Evolutionary conservation across 371 early-diverging fungal species (phyloP).

Genomic region (Circinella minor): DNA sequence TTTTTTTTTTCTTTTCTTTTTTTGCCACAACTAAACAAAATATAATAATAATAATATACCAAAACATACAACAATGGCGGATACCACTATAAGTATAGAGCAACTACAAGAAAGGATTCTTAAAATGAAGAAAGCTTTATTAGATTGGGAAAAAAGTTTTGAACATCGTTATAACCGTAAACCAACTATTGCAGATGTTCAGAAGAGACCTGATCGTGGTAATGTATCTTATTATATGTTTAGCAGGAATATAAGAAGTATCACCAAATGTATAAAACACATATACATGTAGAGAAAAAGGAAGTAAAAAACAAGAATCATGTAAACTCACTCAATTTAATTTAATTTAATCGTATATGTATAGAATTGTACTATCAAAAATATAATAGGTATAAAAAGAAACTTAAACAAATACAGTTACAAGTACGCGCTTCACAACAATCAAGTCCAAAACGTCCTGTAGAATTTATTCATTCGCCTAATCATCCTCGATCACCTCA

Average conservation of each 20-base stretch:
- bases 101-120: not conserved
- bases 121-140: not conserved
- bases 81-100: not conserved
- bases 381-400: slow-evolving; percentile 11
- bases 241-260: no score
- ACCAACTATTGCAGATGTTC: slow-evolving; percentile 12
- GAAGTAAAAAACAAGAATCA: no score
- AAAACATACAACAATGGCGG: not conserved
- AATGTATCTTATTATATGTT: not conserved
- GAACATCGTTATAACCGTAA: not conserved
- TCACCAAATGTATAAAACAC: no score
- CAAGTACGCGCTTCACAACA: not conserved
- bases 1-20: no score
- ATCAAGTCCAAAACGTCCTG: not conserved
- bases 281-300: no score
- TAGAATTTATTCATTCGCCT: slow-evolving; percentile 6
- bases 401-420: not conserved
- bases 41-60: not conserved
- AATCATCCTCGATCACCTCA: slow-evolving; percentile 5
- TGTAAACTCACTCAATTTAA: no score
- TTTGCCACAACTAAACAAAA: no score
- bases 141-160: slow-evolving; percentile 11
- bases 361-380: slow-evolving; percentile 12
- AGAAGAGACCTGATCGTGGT: slow-evolving; percentile 10
- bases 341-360: no score